Evolutionary conservation across 2,329 filamentous ascomycete species (phyloP), one percentile per base, ranked within the genome.

Genomic region (Purpureocillium takamizusanense): DNA sequence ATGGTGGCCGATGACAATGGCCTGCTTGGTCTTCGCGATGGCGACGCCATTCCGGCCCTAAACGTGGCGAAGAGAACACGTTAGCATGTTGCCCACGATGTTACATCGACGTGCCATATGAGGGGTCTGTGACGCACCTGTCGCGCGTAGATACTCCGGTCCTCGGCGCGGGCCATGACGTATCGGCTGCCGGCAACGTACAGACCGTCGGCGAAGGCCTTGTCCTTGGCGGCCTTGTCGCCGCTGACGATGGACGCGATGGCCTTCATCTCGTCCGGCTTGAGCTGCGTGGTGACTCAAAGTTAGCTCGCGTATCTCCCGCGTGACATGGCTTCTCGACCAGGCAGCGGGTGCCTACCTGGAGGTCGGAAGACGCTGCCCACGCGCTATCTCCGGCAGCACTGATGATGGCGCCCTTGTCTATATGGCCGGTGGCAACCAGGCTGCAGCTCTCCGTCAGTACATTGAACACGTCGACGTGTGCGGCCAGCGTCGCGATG

Each of bases 1-100:
- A 73, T 97, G 87, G 71, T 95, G 87, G 51, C 79, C 84, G 60
- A 98, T 67, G 59, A 98, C 77, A 61, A 97, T 81, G 51, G 88
- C 86, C 67, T 94, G 83, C 56, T 74, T 81, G 54, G 90, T 94
- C 74, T 94, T 94, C 65, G 81, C 81, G 53, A 92, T 77, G 57
- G 83, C 72, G 54, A 95, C 66, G 49, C 92, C 92, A 59, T 82
- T 77, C 60, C 82, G 86, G 52, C 85, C 87, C 72, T 76, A 47
- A 45, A 25, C 16, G 39, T 2, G 9, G 8, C 13, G 38, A 18
- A 15, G 7, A 25, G 10, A 25, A 25, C 33, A 15, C 31, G 33
- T 41, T n/a, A 41, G 34, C 23, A 37, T 10, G 10, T 5, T 29
- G 13, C 11, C 18, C 16, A 11, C 7, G 2, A 2, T 7, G 12